Base-by-base conservation (phyloP, 139 green algal species). In the Chlorella sp. region DNA sequence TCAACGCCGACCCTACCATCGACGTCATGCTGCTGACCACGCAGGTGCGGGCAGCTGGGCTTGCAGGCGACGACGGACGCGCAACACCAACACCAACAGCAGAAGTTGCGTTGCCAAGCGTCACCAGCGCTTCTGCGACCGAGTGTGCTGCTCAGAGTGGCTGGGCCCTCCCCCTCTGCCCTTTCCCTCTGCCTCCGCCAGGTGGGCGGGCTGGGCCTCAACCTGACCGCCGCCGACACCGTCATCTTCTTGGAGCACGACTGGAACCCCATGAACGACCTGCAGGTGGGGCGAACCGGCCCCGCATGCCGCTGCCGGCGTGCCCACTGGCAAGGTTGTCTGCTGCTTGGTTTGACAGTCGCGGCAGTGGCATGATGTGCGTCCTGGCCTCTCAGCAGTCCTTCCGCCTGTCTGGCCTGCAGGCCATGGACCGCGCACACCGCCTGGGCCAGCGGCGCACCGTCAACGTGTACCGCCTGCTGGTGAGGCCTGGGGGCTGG, bases 191-290 rank as follows among this genome's bases (percentile, higher is more conserved):
- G 51, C 24, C 51, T 24, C 51, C 51, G 51, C 51, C 51, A 60
- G 34, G 95, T 98, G 76, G 97, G 97, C 46, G 97, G 97, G 0
- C 87, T 99, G 67, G 97, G 97, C 26, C 92, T 99, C 26, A 99
- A 99, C 88, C 87, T 99, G 36, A 99, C 96, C 0, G 84, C 93
- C 1, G 97, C 97, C 13, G 96, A 99, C 90, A 99, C 95, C 17
- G 97, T 99, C 62, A 92, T 99, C 48, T 99, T 99, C 88, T 79
- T 99, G 86, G 97, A 99, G 91, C 97, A 99, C 86, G 97, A 99
- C 88, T 99, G 96, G 96, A 99, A 99, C 91, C 97, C 97, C 32
- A 96, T 97, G 95, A 95, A 96, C 65, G 97, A 99, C 87, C 89
- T 99, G 89, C 96, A 98, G 94, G 95, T 70, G 32, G 41, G 70